phyloP scores from a whole-genome alignment of 75 land plant species.

The Larix kaempferi region DNA sequence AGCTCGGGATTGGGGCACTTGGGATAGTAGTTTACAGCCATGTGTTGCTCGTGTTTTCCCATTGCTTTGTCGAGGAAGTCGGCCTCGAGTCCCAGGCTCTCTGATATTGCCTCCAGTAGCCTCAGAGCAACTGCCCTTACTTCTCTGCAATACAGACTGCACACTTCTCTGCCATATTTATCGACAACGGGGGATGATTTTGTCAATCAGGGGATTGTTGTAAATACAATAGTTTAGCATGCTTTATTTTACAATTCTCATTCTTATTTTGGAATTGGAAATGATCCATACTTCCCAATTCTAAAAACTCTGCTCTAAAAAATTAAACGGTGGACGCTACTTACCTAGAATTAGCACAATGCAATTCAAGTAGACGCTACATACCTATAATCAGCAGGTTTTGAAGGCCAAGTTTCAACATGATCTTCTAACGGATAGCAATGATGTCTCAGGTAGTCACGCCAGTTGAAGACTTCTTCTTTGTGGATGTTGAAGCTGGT shows the following conservation, averaged over 20 bases:
- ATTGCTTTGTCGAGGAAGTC: constrained; percentile 34
- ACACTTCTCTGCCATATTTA: constrained; percentile 24
- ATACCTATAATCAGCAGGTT: constrained; percentile 16
- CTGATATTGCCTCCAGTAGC: constrained; percentile 47
- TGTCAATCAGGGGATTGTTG: too few species aligned
- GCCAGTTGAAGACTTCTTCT: constrained; percentile 19
- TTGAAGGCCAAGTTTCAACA: constrained; percentile 29
- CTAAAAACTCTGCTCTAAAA: too few species aligned
- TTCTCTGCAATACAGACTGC: constrained; percentile 28
- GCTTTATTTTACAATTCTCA: too few species aligned
- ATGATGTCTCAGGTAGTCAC: constrained; percentile 19
- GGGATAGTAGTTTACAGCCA: constrained; percentile 70
- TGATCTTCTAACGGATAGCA: constrained; percentile 32
- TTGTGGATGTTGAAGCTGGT: constrained; percentile 12
- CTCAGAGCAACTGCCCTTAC: constrained; percentile 23
- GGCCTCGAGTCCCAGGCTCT: constrained; percentile 49
- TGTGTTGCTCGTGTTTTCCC: constrained; percentile 55
- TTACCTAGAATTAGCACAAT: too few species aligned
- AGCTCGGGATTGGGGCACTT: constrained; percentile 72
- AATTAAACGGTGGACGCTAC: too few species aligned
- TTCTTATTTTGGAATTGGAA: too few species aligned
- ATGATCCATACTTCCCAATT: too few species aligned
- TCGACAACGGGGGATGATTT: too few species aligned
- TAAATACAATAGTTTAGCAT: too few species aligned
- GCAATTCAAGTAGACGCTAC: not conserved